Evolutionary conservation across 2,329 filamentous ascomycete species (phyloP).

Genomic region (Penicillium sp.): DNA sequence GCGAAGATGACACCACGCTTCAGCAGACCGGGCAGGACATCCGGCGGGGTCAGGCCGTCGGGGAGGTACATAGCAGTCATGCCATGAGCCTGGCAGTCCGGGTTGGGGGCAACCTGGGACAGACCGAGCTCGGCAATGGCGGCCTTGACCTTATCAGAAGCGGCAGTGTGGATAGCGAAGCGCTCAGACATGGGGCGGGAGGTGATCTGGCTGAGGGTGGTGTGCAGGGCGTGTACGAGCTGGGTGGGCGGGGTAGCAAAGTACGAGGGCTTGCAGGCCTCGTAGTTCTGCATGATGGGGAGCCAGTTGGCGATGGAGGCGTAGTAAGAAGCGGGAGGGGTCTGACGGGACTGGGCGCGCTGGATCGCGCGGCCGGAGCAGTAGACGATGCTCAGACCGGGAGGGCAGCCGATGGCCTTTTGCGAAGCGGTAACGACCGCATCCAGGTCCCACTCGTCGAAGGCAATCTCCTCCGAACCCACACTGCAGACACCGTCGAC

Average conservation of each 20-base stretch:
- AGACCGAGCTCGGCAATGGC: conserved; percentile 80
- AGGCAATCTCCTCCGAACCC: conserved; percentile 92
- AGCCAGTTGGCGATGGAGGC: conserved; percentile 97
- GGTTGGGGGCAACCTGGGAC: conserved; percentile 82
- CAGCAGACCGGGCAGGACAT: conserved; percentile 82
- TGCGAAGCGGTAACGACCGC: conserved; percentile 93
- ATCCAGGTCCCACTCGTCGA: conserved; percentile 93
- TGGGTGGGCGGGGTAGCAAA: conserved; percentile 97
- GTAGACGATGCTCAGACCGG: conserved; percentile 92
- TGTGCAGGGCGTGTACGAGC: conserved; percentile 90
- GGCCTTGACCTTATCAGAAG: conserved; percentile 86
- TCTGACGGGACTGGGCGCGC: conserved; percentile 78
- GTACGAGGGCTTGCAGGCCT: conserved; percentile 96
- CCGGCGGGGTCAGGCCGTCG: conserved; percentile 77
- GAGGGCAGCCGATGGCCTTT: conserved; percentile 95
- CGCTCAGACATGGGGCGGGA: conserved; percentile 79
- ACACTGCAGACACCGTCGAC: conserved; percentile 98
- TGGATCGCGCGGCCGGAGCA: conserved; percentile 87
- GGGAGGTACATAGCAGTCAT: conserved; percentile 99
- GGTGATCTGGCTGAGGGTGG: conserved; percentile 83
- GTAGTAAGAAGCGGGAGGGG: conserved; percentile 86
- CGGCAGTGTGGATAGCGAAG: conserved; percentile 79
- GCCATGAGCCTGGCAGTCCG: conserved; percentile 90
- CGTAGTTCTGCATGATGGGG: conserved; percentile 99
- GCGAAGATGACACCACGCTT: conserved; percentile 93